Evolutionary conservation across 1,284 basidiomycete species (phyloP), one percentile per base, ranked within the genome.

Genomic region (Pyrrhoderma lamaoense): DNA sequence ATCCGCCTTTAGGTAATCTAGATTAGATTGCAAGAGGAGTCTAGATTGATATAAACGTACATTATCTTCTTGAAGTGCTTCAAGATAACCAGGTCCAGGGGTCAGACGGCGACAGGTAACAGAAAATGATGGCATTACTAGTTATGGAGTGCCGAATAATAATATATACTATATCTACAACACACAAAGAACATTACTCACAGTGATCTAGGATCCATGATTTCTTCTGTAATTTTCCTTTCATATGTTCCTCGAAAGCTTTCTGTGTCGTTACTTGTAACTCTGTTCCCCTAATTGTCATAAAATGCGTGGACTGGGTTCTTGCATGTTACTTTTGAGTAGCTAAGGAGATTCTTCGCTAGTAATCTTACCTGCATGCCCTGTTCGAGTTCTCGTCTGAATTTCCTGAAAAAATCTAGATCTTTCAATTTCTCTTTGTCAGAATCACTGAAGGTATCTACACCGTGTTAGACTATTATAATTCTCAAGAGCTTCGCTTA

Each of bases 41-140:
- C 44, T 23, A 40, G 23, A 21, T 19, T 34, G 19, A 8, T 9
- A 19, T 27, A 38, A 9, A 59, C 66, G 42, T 49, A 79, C 80
- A 59, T 82, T 82, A 48, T 77, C 74, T 61, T 75, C 69, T 55
- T 74, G 76, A 8, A 84, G 61, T 0, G 82, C 76, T 58, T 82
- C 79, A 25, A 84, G 68, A 60, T 81, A 84, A 2, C 81, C 79
- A 22, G 79, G 79, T 0, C 80, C 82, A 2, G 81, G 80, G 0
- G 82, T 84, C 42, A 82, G 62, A 36, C 82, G 70, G 25, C 77
- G 70, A 61, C 79, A 83, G 8, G 67, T 70, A n/a, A 80, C 74
- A 3, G 74, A 67, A 58, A 82, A 82, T 44, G 73, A 70, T 2
- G 81, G 80, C 21, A 80, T 68, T 8, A 82, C 79, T 80, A 34